Evolutionary conservation across 1,139 yeast genomes (phyloP).

Genomic region (Candida sp.): DNA sequence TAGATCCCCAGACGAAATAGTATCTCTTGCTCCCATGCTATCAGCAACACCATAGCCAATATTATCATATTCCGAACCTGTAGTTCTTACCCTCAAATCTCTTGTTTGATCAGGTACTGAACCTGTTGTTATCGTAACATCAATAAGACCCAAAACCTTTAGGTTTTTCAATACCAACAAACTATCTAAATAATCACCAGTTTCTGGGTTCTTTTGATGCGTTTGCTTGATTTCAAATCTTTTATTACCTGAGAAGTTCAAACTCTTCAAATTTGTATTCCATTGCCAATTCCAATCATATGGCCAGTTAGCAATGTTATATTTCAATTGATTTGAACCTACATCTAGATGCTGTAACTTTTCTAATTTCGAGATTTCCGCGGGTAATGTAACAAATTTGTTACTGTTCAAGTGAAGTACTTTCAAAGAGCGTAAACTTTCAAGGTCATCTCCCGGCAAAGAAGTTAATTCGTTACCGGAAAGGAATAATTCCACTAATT

Average conservation of each 20-base stretch:
- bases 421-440: slow-evolving; percentile 52
- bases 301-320: slow-evolving; percentile 91
- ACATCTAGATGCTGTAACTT: slow-evolving; percentile 77
- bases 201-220: slow-evolving; percentile 45
- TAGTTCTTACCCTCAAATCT: slow-evolving; percentile 85
- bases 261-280: slow-evolving; percentile 70
- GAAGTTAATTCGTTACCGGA: slow-evolving; percentile 83
- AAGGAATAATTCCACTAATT: slow-evolving; percentile 65
- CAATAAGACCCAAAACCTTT: slow-evolving; percentile 83
- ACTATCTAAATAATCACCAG: slow-evolving; percentile 64
- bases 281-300: slow-evolving; percentile 99
- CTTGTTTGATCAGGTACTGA: slow-evolving; percentile 86
- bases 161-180: slow-evolving; percentile 71
- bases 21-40: slow-evolving; percentile 66
- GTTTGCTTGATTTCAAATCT: slow-evolving; percentile 81
- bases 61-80: slow-evolving; percentile 78
- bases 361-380: slow-evolving; percentile 73
- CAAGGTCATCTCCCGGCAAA: slow-evolving; percentile 84
- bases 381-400: slow-evolving; percentile 82
- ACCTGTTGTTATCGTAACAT: slow-evolving; percentile 84
- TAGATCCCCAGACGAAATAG: slow-evolving; percentile 75
- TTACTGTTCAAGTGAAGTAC: slow-evolving; percentile 77
- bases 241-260: slow-evolving; percentile 91
- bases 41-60: slow-evolving; percentile 94
- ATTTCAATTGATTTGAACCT: slow-evolving; percentile 86